Percentiles rank a stretch among this genome's conserved stretches.
Evolutionary conservation across 176 grass and related monocot genomes (phyloP).

Genomic region (Musa troglodytarum): DNA sequence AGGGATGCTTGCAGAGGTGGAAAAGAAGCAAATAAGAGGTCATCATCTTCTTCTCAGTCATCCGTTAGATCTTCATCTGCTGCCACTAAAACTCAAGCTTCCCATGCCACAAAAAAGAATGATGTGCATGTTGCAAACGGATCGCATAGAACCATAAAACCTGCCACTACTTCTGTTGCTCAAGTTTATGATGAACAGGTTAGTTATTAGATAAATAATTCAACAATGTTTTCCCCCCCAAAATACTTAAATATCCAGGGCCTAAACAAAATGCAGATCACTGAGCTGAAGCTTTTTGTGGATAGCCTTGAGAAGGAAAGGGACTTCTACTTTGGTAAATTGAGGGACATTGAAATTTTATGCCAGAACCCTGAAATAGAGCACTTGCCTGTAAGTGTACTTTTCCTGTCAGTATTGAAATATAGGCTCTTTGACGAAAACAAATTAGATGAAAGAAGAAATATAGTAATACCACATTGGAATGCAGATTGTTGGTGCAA

Average conservation of each 20-base stretch:
- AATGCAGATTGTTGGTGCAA: slow-evolving; percentile 44
- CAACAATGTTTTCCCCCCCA: background rate
- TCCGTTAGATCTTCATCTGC: slow-evolving; percentile 38
- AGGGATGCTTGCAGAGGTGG: slow-evolving; percentile 82
- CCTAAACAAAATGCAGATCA: slow-evolving; percentile 48
- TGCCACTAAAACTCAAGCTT: slow-evolving; percentile 38
- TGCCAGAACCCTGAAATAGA: slow-evolving; percentile 69
- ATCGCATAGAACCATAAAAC: slow-evolving; percentile 35
- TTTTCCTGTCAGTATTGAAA: background rate
- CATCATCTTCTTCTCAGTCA: slow-evolving; percentile 23
- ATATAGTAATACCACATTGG: background rate
- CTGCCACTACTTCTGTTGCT: slow-evolving; percentile 29
- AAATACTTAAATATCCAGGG: background rate
- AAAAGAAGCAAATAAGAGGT: slow-evolving; percentile 80
- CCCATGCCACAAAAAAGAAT: slow-evolving; percentile 35
- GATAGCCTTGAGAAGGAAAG: slow-evolving; percentile 96
- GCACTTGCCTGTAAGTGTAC: slow-evolving; percentile 45
- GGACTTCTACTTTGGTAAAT: slow-evolving; percentile 92
- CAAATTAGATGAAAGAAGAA: too few relatives aligned
- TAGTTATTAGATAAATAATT: background rate
- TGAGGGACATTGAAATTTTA: slow-evolving; percentile 81
- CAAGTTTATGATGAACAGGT: slow-evolving; percentile 74
- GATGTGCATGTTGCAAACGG: slow-evolving; percentile 33
- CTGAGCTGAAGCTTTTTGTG: slow-evolving; percentile 72
- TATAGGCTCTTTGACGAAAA: too few relatives aligned